Evolutionary conservation across 1,284 basidiomycete genomes (phyloP), one percentile per base, ranked within the genome.

Genomic region (Meripilus lineatus): DNA sequence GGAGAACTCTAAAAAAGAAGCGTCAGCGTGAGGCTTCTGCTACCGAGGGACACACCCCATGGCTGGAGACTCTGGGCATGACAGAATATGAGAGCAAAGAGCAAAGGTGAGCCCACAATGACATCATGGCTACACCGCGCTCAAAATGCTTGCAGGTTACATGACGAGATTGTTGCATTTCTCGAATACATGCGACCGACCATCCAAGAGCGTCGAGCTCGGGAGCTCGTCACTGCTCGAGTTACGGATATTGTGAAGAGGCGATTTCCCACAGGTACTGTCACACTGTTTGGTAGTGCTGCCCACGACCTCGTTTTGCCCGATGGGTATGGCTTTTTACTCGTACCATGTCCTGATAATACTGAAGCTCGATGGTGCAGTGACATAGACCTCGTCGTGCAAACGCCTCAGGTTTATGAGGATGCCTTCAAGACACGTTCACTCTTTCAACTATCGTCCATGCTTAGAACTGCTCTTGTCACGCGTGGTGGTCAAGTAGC

Each of bases 141-240:
- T 20, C 47, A 32, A 33, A 34, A n/a, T 24, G 10, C 40, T 8
- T 18, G 3, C 51, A 87, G 84, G 64, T 60, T 89, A 32, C 83
- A 85, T 54, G 64, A 75, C 44, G 85, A 89, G 61, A 78, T 64
- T 40, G 56, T 62, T 22, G 62, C 62, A 22, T 64, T 56, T 45
- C 50, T 50, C 32, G n/a, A 42, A 7, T 63, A 58, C 41, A 51
- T 59, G 10, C 24, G 40, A n/a, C 59, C 63, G 1, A 63, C 57
- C 5, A 40, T 46, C 8, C 50, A 57, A 33, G 63, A 65, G 44
- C 36, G 38, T 5, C 39, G 42, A 30, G 58, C 53, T 8, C 55
- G 62, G 14, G 49, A 52, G 34, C 41, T 47, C 18, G 54, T 65
- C 30, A 49, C 58, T 6, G 50, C 49, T 14, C 44, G 51, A 30